phyloP scores from a whole-genome alignment of 1,284 basidiomycete genomes.

The Xerocomus minutiporus region DNA sequence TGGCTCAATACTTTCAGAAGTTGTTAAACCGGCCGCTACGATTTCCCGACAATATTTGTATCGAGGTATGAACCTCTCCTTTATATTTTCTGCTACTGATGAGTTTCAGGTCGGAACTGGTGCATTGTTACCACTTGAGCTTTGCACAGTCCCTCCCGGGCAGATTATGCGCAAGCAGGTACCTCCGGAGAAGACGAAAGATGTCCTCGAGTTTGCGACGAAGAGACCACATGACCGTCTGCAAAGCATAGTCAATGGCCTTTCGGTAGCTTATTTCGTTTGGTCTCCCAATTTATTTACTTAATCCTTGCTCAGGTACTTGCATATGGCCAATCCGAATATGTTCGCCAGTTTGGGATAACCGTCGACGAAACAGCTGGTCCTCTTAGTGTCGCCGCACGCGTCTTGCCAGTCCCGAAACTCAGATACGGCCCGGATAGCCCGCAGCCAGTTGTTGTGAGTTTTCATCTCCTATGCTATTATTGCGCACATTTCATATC shows the following conservation, averaged over 20 bases:
- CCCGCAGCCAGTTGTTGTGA: slow-evolving; percentile 50
- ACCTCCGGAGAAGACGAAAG: slow-evolving; percentile 60
- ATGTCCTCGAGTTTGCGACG: slow-evolving; percentile 68
- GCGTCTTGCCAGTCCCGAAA: slow-evolving; percentile 56
- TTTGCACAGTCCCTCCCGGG: slow-evolving; percentile 59
- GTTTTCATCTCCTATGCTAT: slow-evolving; percentile 17
- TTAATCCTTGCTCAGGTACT: slow-evolving; percentile 45
- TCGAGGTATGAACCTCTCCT: slow-evolving; percentile 45
- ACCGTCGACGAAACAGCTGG: slow-evolving; percentile 44
- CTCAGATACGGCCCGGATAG: slow-evolving; percentile 56
- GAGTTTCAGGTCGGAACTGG: slow-evolving; percentile 55
- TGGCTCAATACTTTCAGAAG: slow-evolving; percentile 57
- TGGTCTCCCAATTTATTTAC: not conserved
- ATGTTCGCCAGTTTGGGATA: slow-evolving; percentile 66
- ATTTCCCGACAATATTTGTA: slow-evolving; percentile 57
- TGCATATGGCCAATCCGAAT: slow-evolving; percentile 67
- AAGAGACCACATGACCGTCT: slow-evolving; percentile 61
- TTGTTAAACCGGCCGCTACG: slow-evolving; percentile 48
- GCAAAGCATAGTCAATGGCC: slow-evolving; percentile 51
- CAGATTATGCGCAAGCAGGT: slow-evolving; percentile 74
- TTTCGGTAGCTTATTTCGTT: slow-evolving; percentile 38
- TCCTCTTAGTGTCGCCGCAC: slow-evolving; percentile 52
- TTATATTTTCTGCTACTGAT: not conserved
- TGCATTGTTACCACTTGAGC: slow-evolving; percentile 64
- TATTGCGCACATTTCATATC: not conserved